Evolutionary conservation across 2,329 filamentous ascomycete genomes (phyloP), one percentile per base, ranked within the genome.

Genomic region (Emergomyces pasteurianus): DNA sequence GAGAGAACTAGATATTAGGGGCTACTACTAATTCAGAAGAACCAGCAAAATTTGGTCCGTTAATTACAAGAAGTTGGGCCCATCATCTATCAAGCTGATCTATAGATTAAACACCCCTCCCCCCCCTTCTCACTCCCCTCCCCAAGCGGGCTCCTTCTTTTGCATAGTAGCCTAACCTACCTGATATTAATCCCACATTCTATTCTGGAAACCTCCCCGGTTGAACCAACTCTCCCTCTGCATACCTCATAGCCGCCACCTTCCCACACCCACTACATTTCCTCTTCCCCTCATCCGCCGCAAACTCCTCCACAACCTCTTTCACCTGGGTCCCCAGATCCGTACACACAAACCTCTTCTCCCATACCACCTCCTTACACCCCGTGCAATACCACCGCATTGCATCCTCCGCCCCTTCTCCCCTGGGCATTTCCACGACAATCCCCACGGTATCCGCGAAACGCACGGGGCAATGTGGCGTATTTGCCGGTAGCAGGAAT

Each of bases 291-390:
- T 85, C 81, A 70, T 88, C 84, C 1, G 73, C 81, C 74, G 86
- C 87, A 74, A 97, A 97, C 23, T 79, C 81, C 74, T 95, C 85
- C 43, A 97, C 92, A 8, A 89, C 92, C 58, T 84, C 84, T 80
- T 96, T 97, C 71, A 99, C 92, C 83, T 97, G 94, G 28, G 88
- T 92, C 23, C 92, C 92, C 65, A 97, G 77, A 77, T 97, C 88
- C 40, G 86, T 92, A 74, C 91, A 95, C 73, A 94, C 85, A 70
- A 99, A 97, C 12, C 82, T 79, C 50, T 86, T 88, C 79, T 97
- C 92, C 75, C 95, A 87, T 7, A 97, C 92, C 65, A 92, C 75
- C 61, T 81, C 80, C 16, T 79, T 77, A 72, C 91, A 95, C 16
- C 71, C 95, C 16, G 71, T 77, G 76, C 94, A 97, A 77, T 97